phyloP scores from a whole-genome alignment of 2,329 filamentous ascomycete genomes.

The Aspergillus melleus region DNA sequence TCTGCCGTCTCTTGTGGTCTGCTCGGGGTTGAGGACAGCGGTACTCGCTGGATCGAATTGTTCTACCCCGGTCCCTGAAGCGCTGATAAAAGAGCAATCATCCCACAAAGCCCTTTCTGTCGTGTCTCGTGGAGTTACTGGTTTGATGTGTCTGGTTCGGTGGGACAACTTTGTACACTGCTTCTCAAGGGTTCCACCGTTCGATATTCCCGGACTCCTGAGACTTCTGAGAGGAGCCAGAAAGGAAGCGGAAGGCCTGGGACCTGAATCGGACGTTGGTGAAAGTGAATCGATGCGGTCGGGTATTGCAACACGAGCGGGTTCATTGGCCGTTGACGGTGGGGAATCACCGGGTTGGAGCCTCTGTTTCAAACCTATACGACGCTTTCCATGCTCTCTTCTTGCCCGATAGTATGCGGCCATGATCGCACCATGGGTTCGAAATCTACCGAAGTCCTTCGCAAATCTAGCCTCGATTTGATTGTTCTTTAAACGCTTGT shows the following conservation, averaged over 20 bases:
- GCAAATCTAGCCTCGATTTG: not conserved
- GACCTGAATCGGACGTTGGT: not conserved
- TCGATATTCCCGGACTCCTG: no score
- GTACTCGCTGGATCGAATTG: no score
- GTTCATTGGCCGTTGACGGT: not conserved
- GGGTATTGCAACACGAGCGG: not conserved
- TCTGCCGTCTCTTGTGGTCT: no score
- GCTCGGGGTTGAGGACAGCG: no score
- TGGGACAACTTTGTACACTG: no score
- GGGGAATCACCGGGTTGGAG: not conserved
- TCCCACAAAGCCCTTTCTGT: no score
- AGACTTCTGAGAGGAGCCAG: not conserved
- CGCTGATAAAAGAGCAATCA: no score
- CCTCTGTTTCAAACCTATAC: not conserved
- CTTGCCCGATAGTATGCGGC: not conserved
- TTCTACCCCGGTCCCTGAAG: no score
- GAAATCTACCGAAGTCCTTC: not conserved
- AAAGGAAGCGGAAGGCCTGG: not conserved
- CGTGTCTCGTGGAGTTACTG: no score
- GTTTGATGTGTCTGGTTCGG: no score
- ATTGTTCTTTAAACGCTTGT: not conserved
- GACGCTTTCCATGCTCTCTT: not conserved
- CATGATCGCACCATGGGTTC: not conserved
- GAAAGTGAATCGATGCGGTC: not conserved
- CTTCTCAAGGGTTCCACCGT: no score